Base-by-base conservation (phyloP, 2,329 filamentous ascomycete genomes). In the Colletotrichum trifolii region DNA sequence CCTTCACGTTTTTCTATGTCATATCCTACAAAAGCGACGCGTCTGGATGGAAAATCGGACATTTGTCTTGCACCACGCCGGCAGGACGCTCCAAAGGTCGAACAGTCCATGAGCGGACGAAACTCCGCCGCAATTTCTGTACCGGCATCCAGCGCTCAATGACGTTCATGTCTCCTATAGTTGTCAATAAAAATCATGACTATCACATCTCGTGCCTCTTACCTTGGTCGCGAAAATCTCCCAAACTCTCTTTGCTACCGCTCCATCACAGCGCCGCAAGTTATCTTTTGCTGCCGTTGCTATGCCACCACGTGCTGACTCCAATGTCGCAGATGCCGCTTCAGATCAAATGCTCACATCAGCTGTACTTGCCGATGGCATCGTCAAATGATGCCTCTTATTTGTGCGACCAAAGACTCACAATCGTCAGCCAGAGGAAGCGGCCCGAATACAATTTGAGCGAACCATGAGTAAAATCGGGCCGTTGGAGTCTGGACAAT, bases 361-460 rank as follows among this genome's bases (percentile, higher is more conserved):
- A 58, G 47, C 58, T 66, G 50, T 76, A 80, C 8, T 65, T 69
- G 39, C 71, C 70, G 50, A 83, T 77, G 8, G 77, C 81, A 46
- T 71, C 58, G 8, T 71, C 70, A 69, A 85, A 84, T 0, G 73
- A 71, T 6, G 70, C 73, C 8, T 77, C 71, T 25, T 50, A 85
- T 79, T 10, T 76, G 74, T 38, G 73, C 72, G 3, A 78, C 71
- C 48, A 85, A 52, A 0, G 52, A 57, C 69, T 74, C 46, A 45
- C 50, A 55, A 52, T 36, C 38, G 45, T 25, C 34, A 65, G 54
- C 35, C 12, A 25, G 35, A 11, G 60, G 15, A 8, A 49, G 42
- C 38, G 13, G 10, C 15, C 50, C 40, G 10, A 50, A 8, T 12
- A 39, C 49, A 45, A 33, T 42, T 13, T 12, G 50, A 39, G 17